Base-by-base conservation (phyloP, 192 early-diverging fungal genomes). In the Haplosporangium gracile region DNA sequence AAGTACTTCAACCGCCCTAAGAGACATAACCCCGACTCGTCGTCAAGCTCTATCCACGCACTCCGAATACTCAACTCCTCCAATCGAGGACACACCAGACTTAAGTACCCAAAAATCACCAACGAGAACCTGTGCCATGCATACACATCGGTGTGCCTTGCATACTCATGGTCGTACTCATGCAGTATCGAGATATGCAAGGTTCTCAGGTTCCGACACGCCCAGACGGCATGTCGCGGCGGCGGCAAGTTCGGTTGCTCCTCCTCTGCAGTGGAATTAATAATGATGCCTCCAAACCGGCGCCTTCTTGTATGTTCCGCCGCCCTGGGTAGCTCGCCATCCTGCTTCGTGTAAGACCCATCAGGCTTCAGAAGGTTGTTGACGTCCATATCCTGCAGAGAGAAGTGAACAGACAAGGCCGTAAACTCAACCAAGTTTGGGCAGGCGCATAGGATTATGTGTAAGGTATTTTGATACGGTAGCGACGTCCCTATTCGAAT, bases 71-170 rank as follows among this genome's bases (percentile, higher is more conserved):
- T 63, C 20, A 76, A 39, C 15, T 76, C 55, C 1, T 65, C 49
- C 24, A 76, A 11, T 15, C 47, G 53, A n/a, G 74, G 60, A 65
- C 55, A 60, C 7, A 65, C 74, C 26, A 34, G 53, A 55, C 74
- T 55, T 0, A 68, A 39, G 57, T 76, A 76, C 13, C n/a, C 74
- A 76, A 76, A 76, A 5, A 68, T n/a, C n/a, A 39, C 24, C 34
- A 49, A 16, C 38, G 74, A 20, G 57, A 22, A 38, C 43, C 15
- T 13, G 13, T 45, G 11, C 15, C 43, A 2, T 38, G 9, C 9
- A 42, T 39, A 13, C n/a, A n/a, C n/a, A n/a, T n/a, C n/a, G n/a
- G n/a, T n/a, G n/a, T n/a, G n/a, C n/a, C n/a, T n/a, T n/a, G n/a
- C n/a, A n/a, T n/a, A n/a, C n/a, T n/a, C n/a, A n/a, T n/a, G n/a